These are phyloP conservation scores for Stagonosporopsis tanaceti DNA, from an alignment of 2,329 filamentous ascomycete genomes.

Conservation along the genomic window DNA sequence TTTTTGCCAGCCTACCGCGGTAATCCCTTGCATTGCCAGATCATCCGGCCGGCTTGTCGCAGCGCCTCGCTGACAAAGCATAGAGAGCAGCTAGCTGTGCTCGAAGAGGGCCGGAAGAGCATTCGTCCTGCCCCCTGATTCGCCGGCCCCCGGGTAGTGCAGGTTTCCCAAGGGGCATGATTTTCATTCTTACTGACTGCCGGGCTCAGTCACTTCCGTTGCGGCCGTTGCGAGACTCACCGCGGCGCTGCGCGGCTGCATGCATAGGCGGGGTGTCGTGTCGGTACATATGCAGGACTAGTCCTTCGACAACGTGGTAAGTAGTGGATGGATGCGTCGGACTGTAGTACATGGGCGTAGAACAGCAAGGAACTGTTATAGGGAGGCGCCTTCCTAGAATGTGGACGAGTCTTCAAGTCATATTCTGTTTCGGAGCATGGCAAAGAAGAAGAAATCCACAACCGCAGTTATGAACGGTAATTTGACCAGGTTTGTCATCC, in stretches of 20 bases:
- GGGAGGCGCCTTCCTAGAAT: not conserved
- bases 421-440: not conserved
- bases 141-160: no score
- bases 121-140: no score
- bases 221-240: no score
- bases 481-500: not conserved
- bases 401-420: not conserved
- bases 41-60: no score
- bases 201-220: no score
- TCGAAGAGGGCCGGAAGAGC: no score
- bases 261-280: constrained; percentile 6
- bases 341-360: not conserved
- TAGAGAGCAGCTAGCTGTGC: no score
- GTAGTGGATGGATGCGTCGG: not conserved
- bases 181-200: no score
- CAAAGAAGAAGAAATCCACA: not conserved
- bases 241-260: not conserved
- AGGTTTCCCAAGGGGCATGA: no score
- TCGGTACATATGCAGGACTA: not conserved
- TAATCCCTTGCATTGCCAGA: no score
- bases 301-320: not conserved
- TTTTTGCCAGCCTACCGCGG: no score
- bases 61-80: no score
- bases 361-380: not conserved
- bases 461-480: not conserved